Percentiles rank a stretch among this genome's conserved stretches.
Conservation (phyloP, 257 asterid species). For the Solanum clarkiae region DNA sequence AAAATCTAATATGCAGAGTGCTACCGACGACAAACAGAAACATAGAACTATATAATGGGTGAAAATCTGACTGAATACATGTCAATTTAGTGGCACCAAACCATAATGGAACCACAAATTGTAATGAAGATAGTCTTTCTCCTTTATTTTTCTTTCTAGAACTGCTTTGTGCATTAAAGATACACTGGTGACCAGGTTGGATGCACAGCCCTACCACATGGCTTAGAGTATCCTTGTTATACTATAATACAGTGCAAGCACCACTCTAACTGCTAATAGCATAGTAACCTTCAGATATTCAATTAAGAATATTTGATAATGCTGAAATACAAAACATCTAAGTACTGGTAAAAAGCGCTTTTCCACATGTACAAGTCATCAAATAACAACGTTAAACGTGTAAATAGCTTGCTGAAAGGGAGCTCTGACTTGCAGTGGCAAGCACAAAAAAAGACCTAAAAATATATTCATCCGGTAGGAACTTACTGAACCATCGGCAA, state of each 20-base stretch:
- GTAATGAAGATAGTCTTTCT: not conserved
- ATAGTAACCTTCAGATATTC: not conserved
- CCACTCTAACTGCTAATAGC: not conserved
- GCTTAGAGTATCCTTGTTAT: not conserved
- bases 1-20: not conserved
- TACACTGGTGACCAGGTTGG: not conserved
- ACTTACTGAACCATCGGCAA: conserved; percentile 94
- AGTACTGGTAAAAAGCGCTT: not conserved
- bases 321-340: not conserved
- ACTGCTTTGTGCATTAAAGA: not conserved
- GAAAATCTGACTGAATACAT: not conserved
- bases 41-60: not conserved
- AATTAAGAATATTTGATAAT: not conserved
- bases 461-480: not conserved
- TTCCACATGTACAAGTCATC: not conserved
- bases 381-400: not conserved
- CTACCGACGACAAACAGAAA: not conserved
- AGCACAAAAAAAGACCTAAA: not conserved
- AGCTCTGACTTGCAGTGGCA: not conserved
- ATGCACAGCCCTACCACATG: not conserved
- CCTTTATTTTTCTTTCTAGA: not conserved
- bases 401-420: not conserved
- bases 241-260: not conserved
- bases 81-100: not conserved
- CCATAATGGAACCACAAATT: not conserved